Conservation (phyloP, 169 alveolate genomes). For the Hepatocystis sp. region DNA sequence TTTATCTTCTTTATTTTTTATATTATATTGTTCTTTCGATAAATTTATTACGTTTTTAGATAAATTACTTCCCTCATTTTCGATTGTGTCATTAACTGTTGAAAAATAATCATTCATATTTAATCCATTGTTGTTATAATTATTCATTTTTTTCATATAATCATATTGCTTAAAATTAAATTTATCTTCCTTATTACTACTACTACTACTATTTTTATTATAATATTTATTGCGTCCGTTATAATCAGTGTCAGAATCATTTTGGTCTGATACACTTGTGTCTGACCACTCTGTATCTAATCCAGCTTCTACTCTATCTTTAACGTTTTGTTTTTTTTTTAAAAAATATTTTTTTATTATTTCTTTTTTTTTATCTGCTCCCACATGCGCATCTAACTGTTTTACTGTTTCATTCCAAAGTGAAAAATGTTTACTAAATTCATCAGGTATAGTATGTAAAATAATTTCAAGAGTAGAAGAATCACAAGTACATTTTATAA, state of each 20-base stretch:
- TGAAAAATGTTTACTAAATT: slow-evolving; percentile 33
- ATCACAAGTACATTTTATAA: slow-evolving; percentile 70
- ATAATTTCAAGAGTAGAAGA: slow-evolving; percentile 51
- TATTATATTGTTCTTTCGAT: background rate
- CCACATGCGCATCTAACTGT: slow-evolving; percentile 12
- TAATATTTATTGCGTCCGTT: background rate
- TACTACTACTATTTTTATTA: background rate
- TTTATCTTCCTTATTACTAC: slow-evolving; percentile 14
- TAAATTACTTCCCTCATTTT: background rate
- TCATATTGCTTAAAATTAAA: slow-evolving; percentile 32
- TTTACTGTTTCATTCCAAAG: slow-evolving; percentile 48
- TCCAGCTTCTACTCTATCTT: slow-evolving; percentile 3
- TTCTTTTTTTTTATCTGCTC: slow-evolving; percentile 13
- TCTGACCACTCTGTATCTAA: background rate
- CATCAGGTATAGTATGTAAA: slow-evolving; percentile 68
- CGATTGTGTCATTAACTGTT: background rate
- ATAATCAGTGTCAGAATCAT: background rate
- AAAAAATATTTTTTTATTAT: slow-evolving; percentile 7
- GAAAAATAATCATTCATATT: too few species aligned
- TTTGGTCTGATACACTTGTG: background rate
- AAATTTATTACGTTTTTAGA: background rate
- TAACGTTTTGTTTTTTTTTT: too few species aligned
- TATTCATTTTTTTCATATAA: slow-evolving; percentile 52
- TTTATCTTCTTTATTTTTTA: background rate
- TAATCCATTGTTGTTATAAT: slow-evolving; percentile 11